Percentiles rank a stretch among this genome's conserved stretches.
Evolutionary conservation across 495 filamentous ascomycete genomes (phyloP).

Genomic region (Annulohypoxylon maeteangense): DNA sequence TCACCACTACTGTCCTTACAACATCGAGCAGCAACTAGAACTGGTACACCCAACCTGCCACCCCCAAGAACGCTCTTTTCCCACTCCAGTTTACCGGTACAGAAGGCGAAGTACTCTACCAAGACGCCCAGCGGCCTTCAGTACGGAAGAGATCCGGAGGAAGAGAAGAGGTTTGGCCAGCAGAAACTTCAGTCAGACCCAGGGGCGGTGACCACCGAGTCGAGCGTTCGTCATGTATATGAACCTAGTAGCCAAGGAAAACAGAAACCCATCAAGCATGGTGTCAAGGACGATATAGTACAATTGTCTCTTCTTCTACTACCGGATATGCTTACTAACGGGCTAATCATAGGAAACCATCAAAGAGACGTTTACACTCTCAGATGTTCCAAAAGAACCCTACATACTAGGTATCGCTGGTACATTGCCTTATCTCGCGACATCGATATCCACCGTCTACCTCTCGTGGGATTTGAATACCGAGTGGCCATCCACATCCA

Average conservation of each 20-base stretch:
- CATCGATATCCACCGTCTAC: constrained; percentile 86
- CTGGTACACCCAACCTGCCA: background rate
- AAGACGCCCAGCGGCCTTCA: constrained; percentile 45
- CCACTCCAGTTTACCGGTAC: constrained; percentile 35
- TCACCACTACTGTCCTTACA: constrained; percentile 24
- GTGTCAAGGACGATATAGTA: constrained; percentile 80
- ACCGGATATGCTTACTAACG: background rate
- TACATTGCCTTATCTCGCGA: constrained; percentile 88
- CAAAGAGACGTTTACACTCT: constrained; percentile 86
- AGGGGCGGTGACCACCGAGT: constrained; percentile 66
- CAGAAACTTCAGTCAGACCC: constrained; percentile 66
- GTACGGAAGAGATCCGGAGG: constrained; percentile 60
- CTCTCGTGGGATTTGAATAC: constrained; percentile 84
- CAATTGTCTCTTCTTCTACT: constrained; percentile 38
- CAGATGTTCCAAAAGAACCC: constrained; percentile 80
- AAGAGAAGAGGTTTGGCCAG: constrained; percentile 61
- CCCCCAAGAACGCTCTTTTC: constrained; percentile 4
- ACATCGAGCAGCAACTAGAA: background rate
- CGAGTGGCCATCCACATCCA: constrained; percentile 68
- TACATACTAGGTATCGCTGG: constrained; percentile 87
- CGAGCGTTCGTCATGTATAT: constrained; percentile 65
- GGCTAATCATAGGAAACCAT: constrained; percentile 71
- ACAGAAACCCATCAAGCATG: constrained; percentile 69
- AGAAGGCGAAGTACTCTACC: constrained; percentile 44
- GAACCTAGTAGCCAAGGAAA: constrained; percentile 50